These are phyloP conservation scores for Stagonosporopsis cucurbitacearum DNA, from an alignment of 2,329 filamentous ascomycete species.

Conservation along the genomic window DNA sequence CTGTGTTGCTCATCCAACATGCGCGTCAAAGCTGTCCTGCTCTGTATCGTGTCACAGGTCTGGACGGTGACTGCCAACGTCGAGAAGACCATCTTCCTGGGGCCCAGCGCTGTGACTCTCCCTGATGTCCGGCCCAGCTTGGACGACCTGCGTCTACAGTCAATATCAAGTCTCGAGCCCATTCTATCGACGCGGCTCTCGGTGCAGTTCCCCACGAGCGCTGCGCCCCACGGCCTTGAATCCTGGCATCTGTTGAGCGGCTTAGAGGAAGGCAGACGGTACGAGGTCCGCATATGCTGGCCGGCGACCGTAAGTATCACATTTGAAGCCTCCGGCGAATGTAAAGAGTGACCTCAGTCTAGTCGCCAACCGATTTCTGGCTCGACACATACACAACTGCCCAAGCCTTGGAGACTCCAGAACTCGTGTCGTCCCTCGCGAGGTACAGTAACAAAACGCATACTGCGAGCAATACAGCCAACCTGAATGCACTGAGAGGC, in stretches of 20 bases:
- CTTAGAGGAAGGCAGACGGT: constrained; percentile 74
- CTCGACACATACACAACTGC: constrained; percentile 69
- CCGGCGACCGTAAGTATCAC: constrained; percentile 77
- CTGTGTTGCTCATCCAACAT: constrained; percentile 40
- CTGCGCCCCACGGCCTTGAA: constrained; percentile 62
- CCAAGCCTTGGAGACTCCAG: constrained; percentile 66
- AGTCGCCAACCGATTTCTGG: constrained; percentile 87
- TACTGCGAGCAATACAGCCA: constrained; percentile 27
- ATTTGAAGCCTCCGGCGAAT: constrained; percentile 5
- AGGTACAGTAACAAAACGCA: constrained; percentile 63
- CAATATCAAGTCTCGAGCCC: constrained; percentile 63
- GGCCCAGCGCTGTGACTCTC: constrained; percentile 65
- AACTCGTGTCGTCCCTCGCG: constrained; percentile 70
- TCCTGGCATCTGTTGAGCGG: constrained; percentile 81
- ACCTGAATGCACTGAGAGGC: constrained; percentile 8
- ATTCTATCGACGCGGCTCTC: constrained; percentile 69
- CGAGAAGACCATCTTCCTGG: constrained; percentile 89
- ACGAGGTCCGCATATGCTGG: constrained; percentile 95
- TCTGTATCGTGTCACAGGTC: constrained; percentile 42
- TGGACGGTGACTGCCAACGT: constrained; percentile 70
- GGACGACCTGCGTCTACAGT: constrained; percentile 66
- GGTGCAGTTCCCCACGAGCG: constrained; percentile 69
- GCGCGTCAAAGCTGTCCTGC: constrained; percentile 40
- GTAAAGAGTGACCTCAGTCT: constrained; percentile 23
- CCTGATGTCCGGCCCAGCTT: constrained; percentile 64